Evolutionary conservation across 108 stramenopile species (phyloP), one percentile per base, ranked within the genome.

Genomic region (Fragilaria radians): DNA sequence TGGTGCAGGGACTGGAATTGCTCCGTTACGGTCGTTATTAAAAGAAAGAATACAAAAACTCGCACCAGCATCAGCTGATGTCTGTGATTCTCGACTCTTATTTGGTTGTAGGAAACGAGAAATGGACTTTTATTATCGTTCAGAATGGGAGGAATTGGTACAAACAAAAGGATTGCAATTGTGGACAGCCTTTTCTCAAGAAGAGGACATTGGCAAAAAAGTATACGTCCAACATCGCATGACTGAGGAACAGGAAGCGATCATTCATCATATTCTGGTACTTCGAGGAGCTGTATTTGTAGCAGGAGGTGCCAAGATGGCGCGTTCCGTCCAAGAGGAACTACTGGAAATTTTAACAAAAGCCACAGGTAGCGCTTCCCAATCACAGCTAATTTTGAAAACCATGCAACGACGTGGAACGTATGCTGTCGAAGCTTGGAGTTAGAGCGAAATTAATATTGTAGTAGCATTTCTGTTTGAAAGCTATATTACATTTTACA

Each of bases 231-330:
- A 92, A 62, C 74, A 79, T 30, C 76, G 84, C 0, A 32, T 86
- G 28, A 28, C 74, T 36, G 81, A 86, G 32, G 76, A 80, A 9
- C 81, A 83, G 31, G 71, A 63, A 17, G 77, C 77, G 2, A 82
- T 89, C 59, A 68, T 63, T 9, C 29, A 52, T n/a, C 91, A 92
- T 51, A 64, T 92, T 26, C 50, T 85, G 45, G 73, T 76, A 31
- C 46, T 54, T 0, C 47, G 68, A 30, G 87, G 91, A 26, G 86
- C 86, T 28, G 57, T 92, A 24, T 88, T 82, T 36, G 80, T 92
- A 59, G 90, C 90, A 2, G 90, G 90, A 54, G 82, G 87, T 23
- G 83, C 90, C 11, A 86, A 80, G 52, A 92, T 92, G 90, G 86
- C 90, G 4, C 66, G 73, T 17, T 72, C 78, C 7, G 86, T 88